These are phyloP conservation scores for Lanzia echinophila DNA, from an alignment of 2,329 filamentous ascomycete species.

Conservation along the genomic window DNA sequence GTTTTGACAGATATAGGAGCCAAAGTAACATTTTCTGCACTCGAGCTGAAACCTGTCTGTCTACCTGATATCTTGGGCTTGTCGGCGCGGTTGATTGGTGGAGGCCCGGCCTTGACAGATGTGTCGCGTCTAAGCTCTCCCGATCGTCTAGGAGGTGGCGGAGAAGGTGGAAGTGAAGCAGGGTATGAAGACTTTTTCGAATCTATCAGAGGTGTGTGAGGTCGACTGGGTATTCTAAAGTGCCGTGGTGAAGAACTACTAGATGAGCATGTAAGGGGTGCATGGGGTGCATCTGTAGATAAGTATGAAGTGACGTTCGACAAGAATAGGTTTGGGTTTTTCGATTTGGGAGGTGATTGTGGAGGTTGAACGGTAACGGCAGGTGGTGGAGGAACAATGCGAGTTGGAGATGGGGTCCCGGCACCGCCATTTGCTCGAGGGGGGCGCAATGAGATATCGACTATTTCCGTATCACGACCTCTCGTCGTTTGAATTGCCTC, in stretches of 20 bases:
- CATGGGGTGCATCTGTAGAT: constrained; percentile 19
- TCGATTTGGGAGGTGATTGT: constrained; percentile 55
- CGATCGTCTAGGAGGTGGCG: constrained; percentile 58
- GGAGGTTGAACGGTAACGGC: constrained; percentile 65
- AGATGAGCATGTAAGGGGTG: constrained; percentile 34
- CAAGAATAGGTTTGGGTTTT: constrained; percentile 19
- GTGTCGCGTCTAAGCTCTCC: constrained; percentile 47
- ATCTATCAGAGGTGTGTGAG: constrained; percentile 47
- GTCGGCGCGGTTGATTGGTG: constrained; percentile 72
- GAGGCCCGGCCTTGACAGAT: constrained; percentile 44
- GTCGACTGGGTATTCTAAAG: constrained; percentile 49
- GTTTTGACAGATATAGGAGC: constrained; percentile 15
- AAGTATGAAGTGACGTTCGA: constrained; percentile 22
- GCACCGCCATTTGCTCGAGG: constrained; percentile 19
- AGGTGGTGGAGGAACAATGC: constrained; percentile 35
- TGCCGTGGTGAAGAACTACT: constrained; percentile 34
- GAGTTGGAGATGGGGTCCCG: constrained; percentile 24
- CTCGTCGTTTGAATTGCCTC: constrained; percentile 18
- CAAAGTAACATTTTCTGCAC: constrained; percentile 28
- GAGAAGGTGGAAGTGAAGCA: constrained; percentile 51
- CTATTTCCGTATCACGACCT: constrained; percentile 21
- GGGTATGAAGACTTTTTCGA: constrained; percentile 39
- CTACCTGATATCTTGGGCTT: constrained; percentile 58
- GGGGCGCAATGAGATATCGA: constrained; percentile 20
- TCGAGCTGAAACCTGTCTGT: constrained; percentile 25